Conservation (phyloP, 352 stramenopile genomes). For the Poterioochromonas sp. region DNA sequence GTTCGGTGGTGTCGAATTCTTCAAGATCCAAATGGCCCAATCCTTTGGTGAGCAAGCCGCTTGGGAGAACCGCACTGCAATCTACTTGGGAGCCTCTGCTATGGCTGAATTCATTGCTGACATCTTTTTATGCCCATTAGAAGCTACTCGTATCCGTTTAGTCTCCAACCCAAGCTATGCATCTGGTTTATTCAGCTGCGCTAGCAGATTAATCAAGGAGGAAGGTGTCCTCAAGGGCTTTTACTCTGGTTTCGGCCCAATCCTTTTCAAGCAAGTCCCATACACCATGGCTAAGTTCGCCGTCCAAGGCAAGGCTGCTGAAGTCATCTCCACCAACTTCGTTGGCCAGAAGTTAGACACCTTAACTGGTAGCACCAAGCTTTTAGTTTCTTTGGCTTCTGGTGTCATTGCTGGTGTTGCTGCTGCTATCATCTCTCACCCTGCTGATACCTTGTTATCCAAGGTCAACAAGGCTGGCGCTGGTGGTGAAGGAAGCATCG, state of each 20-base stretch:
- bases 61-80: constrained; percentile 51
- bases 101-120: constrained; percentile 64
- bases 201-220: constrained; percentile 56
- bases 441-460: constrained; percentile 94
- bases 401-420: constrained; percentile 98
- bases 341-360: constrained; percentile 54
- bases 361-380: constrained; percentile 62
- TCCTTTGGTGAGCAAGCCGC: constrained; percentile 57
- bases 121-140: constrained; percentile 69
- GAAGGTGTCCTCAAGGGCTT: constrained; percentile 63
- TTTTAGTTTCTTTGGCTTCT: constrained; percentile 91
- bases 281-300: constrained; percentile 99
- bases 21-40: constrained; percentile 64
- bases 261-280: constrained; percentile 75
- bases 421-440: constrained; percentile 97
- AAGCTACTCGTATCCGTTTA: constrained; percentile 65
- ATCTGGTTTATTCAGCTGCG: constrained; percentile 53
- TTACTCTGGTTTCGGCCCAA: constrained; percentile 65
- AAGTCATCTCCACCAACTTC: constrained; percentile 54
- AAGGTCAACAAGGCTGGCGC: constrained; percentile 72
- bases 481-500: constrained; percentile 58
- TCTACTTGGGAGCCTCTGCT: constrained; percentile 63
- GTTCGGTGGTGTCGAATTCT: constrained; percentile 66
- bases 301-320: constrained; percentile 67
- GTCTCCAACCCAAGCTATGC: constrained; percentile 64